Conservation (phyloP, 495 filamentous ascomycete genomes). For the Penicillium salamii region DNA sequence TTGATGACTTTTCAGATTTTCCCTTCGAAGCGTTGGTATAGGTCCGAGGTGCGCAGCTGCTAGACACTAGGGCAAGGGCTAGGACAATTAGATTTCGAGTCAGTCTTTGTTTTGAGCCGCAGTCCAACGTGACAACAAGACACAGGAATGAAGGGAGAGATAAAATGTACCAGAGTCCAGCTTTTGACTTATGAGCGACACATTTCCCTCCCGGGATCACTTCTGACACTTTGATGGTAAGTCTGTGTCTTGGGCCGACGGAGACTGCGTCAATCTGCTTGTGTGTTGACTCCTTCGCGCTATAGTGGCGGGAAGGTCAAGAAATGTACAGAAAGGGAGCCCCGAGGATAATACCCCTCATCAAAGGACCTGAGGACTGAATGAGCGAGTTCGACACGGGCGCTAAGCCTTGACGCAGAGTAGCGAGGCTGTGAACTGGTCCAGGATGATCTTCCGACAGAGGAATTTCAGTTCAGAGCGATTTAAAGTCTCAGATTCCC, state of each 20-base stretch:
- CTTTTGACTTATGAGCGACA: not conserved
- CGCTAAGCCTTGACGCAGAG: not conserved
- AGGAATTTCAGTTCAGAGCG: no score
- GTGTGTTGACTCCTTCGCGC: not conserved
- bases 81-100: not conserved
- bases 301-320: no score
- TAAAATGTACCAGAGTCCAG: not conserved
- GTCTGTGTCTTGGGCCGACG: not conserved
- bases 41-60: not conserved
- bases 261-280: not conserved
- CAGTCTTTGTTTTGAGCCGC: constrained; percentile 2
- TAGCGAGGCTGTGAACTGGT: not conserved
- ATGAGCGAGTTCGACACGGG: not conserved
- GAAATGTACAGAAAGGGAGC: not conserved
- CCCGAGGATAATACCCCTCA: not conserved
- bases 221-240: not conserved
- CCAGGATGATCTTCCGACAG: not conserved
- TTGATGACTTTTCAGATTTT: constrained; percentile 3
- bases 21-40: not conserved
- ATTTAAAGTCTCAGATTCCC: no score
- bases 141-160: constrained; percentile 9
- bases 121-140: not conserved
- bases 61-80: not conserved
- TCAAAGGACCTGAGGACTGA: not conserved
- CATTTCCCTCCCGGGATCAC: constrained; percentile 1